phyloP scores from a whole-genome alignment of 176 grass and related monocot species.

The Carex parvula region DNA sequence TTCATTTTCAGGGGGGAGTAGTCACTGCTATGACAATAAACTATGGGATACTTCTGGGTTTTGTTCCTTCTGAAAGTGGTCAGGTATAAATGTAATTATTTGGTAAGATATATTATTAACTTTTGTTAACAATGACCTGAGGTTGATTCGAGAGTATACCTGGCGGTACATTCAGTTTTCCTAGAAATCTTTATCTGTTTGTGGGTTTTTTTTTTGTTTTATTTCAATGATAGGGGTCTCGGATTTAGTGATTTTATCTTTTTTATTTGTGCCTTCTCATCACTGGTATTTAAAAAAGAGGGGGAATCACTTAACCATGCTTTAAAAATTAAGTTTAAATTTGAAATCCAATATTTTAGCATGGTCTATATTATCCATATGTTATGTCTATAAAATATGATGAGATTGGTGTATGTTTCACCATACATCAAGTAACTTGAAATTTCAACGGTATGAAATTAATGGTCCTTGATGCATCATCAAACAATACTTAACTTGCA shows the following conservation, averaged over 20 bases:
- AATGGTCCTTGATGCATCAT: too few species aligned
- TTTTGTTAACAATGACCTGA: background rate
- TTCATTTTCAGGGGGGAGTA: slow-evolving; percentile 57
- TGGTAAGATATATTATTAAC: background rate
- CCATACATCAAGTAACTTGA: too few species aligned
- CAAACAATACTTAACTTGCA: too few species aligned
- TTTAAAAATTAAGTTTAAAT: too few species aligned
- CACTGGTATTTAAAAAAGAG: background rate
- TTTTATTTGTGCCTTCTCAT: background rate
- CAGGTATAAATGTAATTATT: slow-evolving; percentile 42
- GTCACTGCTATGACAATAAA: slow-evolving; percentile 93
- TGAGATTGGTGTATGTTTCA: too few species aligned
- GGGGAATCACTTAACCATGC: too few species aligned
- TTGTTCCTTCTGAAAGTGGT: slow-evolving; percentile 61
- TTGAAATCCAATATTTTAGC: too few species aligned
- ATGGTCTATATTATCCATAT: too few species aligned
- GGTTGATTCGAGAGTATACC: background rate
- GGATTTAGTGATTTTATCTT: background rate
- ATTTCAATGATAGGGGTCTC: background rate
- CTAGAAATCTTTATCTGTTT: too few species aligned
- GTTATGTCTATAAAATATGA: too few species aligned
- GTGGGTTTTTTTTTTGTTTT: background rate
- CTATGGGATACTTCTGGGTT: slow-evolving; percentile 79
- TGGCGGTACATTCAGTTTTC: background rate
- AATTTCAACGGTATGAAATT: too few species aligned